phyloP scores from a whole-genome alignment of 257 asterid species.

The Penstemon eatonii region DNA sequence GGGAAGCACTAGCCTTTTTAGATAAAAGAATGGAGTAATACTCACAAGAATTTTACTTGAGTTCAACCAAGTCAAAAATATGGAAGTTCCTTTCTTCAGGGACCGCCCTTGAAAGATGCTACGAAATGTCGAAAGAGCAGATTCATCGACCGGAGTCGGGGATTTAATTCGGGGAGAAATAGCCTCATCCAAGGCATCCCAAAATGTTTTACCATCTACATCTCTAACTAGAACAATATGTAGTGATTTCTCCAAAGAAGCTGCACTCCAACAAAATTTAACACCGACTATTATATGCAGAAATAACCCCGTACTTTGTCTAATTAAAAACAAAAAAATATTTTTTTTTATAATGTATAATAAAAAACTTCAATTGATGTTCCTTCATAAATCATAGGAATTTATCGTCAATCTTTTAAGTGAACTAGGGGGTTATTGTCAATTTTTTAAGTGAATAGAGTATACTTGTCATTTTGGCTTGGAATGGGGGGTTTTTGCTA shows the following conservation, averaged over 20 bases:
- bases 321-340: too few species aligned
- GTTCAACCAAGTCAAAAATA: slow-evolving; percentile 88
- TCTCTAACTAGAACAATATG: slow-evolving; percentile 81
- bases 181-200: slow-evolving; percentile 93
- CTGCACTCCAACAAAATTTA: slow-evolving; percentile 45
- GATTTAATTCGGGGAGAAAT: slow-evolving; percentile 74
- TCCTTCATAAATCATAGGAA: too few species aligned
- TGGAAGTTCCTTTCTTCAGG: slow-evolving; percentile 73
- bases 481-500: too few species aligned
- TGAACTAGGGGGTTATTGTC: too few species aligned
- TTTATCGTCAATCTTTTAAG: too few species aligned
- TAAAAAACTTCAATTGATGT: too few species aligned
- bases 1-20: too few species aligned
- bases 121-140: slow-evolving; percentile 72
- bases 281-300: too few species aligned
- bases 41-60: slow-evolving; percentile 76
- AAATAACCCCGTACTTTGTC: too few species aligned
- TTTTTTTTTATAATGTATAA: too few species aligned
- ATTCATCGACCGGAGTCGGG: slow-evolving; percentile 53
- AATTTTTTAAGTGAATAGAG: too few species aligned
- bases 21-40: neutral
- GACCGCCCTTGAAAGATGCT: slow-evolving; percentile 66
- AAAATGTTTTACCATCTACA: slow-evolving; percentile 85
- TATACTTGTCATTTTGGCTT: too few species aligned
- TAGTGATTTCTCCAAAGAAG: slow-evolving; percentile 74